phyloP scores from a whole-genome alignment of 306 rosid genomes.

The Betula pendula region DNA sequence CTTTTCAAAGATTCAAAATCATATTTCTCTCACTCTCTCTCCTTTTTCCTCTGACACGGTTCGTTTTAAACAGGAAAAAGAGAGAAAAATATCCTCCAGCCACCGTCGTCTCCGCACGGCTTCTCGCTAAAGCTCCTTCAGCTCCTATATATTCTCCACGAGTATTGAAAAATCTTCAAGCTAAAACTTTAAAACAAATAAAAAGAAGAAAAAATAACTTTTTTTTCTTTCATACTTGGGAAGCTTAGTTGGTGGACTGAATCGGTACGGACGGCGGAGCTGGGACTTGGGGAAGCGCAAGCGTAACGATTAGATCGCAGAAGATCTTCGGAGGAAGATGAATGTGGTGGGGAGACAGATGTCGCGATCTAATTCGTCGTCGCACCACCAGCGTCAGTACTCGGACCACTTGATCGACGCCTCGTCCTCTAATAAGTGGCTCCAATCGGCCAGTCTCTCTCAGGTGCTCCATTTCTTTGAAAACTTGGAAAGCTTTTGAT shows the following conservation, averaged over 20 bases:
- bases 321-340: constrained; percentile 26
- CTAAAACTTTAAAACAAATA: not conserved
- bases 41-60: not conserved
- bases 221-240: not conserved
- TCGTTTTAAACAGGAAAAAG: not conserved
- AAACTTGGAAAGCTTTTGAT: not conserved
- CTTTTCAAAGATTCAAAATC: constrained; percentile 48
- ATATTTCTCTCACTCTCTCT: not conserved
- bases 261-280: not conserved
- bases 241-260: not conserved
- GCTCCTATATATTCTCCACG: not conserved
- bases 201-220: too few species aligned
- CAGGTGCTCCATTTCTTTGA: constrained; percentile 41
- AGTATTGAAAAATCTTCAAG: not conserved
- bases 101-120: not conserved
- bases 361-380: constrained; percentile 57
- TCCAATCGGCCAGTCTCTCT: constrained; percentile 50
- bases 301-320: not conserved
- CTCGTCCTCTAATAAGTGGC: constrained; percentile 52
- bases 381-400: constrained; percentile 66
- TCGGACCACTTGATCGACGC: constrained; percentile 59
- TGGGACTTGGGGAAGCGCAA: not conserved
- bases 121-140: not conserved
- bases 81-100: not conserved
- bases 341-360: constrained; percentile 54